phyloP scores from a whole-genome alignment of 129 eudicot genomes.

The Tagetes patula region DNA sequence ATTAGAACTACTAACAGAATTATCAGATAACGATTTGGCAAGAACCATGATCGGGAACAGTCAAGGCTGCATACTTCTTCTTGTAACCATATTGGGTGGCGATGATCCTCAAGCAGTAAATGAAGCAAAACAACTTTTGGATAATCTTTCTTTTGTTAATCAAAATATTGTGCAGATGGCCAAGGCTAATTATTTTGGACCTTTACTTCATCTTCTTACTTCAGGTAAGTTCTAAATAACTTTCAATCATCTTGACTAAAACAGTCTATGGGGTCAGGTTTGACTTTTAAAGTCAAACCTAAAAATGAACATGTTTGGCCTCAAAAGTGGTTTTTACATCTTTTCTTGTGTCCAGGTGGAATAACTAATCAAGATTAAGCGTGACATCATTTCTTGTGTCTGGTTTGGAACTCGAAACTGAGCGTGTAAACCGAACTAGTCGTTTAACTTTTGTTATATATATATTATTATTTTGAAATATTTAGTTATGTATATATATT shows the following conservation, averaged over 20 bases:
- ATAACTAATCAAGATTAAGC: neutral
- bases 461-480: no score
- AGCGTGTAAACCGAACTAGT: no score
- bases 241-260: neutral
- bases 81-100: constrained; percentile 42
- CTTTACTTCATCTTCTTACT: constrained; percentile 46
- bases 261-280: neutral
- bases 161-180: constrained; percentile 56
- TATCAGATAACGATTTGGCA: constrained; percentile 42
- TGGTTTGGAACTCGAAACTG: no score
- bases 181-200: constrained; percentile 46
- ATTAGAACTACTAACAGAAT: constrained; percentile 40
- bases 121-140: constrained; percentile 47
- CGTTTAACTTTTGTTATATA: no score
- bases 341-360: neutral
- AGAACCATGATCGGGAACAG: constrained; percentile 37
- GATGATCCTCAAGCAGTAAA: constrained; percentile 51
- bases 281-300: constrained; percentile 15
- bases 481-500: no score
- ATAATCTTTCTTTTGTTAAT: constrained; percentile 43
- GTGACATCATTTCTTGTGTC: neutral
- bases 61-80: constrained; percentile 59
- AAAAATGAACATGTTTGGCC: neutral
- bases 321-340: neutral
- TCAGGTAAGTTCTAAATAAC: constrained; percentile 36